Evolutionary conservation across 148 eudicot species (phyloP).

Genomic region (Drosera capensis): DNA sequence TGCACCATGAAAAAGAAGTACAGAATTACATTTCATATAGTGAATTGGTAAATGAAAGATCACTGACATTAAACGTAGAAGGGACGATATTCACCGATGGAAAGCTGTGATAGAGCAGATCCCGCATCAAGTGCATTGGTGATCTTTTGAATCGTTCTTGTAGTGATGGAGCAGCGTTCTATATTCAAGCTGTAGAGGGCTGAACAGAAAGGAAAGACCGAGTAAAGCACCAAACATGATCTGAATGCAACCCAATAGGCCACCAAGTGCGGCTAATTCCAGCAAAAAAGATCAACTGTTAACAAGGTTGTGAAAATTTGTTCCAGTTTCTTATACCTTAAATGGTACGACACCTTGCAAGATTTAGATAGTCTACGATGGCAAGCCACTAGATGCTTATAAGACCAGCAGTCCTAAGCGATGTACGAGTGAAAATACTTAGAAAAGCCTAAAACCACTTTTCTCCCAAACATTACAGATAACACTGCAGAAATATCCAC

Average conservation of each 20-base stretch:
- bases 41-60: slow-evolving; percentile 5
- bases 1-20: slow-evolving; percentile 11
- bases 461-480: too few species aligned
- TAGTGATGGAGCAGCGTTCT: slow-evolving; percentile 75
- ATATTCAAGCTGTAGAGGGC: slow-evolving; percentile 77
- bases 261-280: not conserved
- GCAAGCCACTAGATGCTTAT: too few species aligned
- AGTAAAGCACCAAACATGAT: not conserved
- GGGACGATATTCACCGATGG: slow-evolving; percentile 34
- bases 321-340: too few species aligned
- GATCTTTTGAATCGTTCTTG: slow-evolving; percentile 72
- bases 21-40: slow-evolving; percentile 1
- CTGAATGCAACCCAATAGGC: not conserved
- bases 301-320: too few species aligned
- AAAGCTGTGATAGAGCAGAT: slow-evolving; percentile 56
- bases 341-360: too few species aligned
- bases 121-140: slow-evolving; percentile 53
- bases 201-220: slow-evolving; percentile 15
- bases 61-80: not conserved
- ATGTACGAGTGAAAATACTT: too few species aligned
- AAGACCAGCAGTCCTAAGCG: too few species aligned
- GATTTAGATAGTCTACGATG: too few species aligned
- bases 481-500: not conserved
- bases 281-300: too few species aligned
- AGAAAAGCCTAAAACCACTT: too few species aligned